Evolutionary conservation across 2,329 filamentous ascomycete species (phyloP).

Genomic region (Herpotrichia juniperi): DNA sequence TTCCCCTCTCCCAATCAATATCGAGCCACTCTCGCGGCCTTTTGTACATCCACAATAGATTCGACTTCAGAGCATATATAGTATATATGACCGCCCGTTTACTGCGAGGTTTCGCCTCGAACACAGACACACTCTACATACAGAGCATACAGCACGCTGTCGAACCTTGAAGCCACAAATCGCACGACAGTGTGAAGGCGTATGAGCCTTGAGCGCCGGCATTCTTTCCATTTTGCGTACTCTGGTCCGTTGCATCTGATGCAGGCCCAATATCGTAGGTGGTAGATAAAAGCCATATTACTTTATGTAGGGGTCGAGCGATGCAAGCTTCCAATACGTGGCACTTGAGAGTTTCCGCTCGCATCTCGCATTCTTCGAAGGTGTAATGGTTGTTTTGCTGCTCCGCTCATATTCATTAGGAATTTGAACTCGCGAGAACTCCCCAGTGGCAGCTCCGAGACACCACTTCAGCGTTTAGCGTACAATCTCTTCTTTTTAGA

Average conservation of each 20-base stretch:
- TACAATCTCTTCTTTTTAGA: too few relatives aligned
- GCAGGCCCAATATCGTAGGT: not conserved
- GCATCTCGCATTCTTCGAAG: not conserved
- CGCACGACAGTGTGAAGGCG: not conserved
- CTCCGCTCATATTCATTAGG: too few relatives aligned
- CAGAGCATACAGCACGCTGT: conserved; percentile 3
- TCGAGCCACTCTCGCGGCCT: conserved; percentile 20
- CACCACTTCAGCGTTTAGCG: too few relatives aligned
- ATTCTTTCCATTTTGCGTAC: not conserved
- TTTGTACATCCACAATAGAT: conserved; percentile 2
- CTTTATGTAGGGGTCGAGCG: not conserved
- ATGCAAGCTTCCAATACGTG: not conserved
- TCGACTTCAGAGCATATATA: conserved; percentile 15
- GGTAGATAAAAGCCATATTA: not conserved
- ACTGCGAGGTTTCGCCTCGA: conserved; percentile 22
- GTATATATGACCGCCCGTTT: conserved; percentile 18
- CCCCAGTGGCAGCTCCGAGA: too few relatives aligned
- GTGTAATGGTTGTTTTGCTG: too few relatives aligned
- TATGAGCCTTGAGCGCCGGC: not conserved
- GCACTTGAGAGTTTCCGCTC: not conserved
- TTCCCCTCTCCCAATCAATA: conserved; percentile 29
- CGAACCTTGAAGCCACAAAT: not conserved
- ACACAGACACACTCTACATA: conserved; percentile 17
- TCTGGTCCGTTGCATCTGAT: not conserved
- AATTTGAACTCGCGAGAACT: too few relatives aligned